A percentile compares a stretch with the other conserved stretches of the same genome.
phyloP scores from a whole-genome alignment of 2,329 filamentous ascomycete species.

The Microsporum audouinii region DNA sequence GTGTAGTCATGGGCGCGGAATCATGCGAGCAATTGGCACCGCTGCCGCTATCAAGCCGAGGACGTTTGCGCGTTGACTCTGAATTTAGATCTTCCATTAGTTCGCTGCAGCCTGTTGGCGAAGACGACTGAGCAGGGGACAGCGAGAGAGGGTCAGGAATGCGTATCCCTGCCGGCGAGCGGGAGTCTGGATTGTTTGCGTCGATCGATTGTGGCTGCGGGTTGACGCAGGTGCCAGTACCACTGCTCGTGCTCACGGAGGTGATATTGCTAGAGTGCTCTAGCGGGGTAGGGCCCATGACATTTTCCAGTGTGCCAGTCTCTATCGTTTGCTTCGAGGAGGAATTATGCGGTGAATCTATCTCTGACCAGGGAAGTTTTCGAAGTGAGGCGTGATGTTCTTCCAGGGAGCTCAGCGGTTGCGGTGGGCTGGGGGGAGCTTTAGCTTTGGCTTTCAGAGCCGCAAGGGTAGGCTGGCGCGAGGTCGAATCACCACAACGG shows the following conservation, averaged over 20 bases:
- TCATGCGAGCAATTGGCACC: conserved; percentile 23
- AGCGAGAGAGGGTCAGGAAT: background rate
- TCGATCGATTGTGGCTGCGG: conserved; percentile 1
- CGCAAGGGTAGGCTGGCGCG: background rate
- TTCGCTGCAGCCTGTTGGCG: conserved; percentile 16
- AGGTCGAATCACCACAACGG: background rate
- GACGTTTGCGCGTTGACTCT: conserved; percentile 35
- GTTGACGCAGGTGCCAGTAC: conserved; percentile 1
- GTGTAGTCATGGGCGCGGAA: conserved; percentile 26
- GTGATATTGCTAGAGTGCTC: conserved; percentile 32
- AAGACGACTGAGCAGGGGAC: conserved; percentile 23
- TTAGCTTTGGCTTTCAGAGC: background rate
- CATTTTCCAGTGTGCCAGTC: conserved; percentile 25
- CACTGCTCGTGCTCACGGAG: background rate
- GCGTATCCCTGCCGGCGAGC: background rate
- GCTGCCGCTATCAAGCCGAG: conserved; percentile 36
- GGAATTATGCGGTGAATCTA: conserved; percentile 3
- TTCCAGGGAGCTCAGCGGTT: background rate
- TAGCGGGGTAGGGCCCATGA: conserved; percentile 37
- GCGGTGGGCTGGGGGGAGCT: conserved; percentile 3
- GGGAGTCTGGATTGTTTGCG: background rate
- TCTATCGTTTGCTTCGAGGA: background rate
- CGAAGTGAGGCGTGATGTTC: background rate
- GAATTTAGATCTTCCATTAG: conserved; percentile 32
- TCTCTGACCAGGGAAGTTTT: conserved; percentile 2